Evolutionary conservation across 345 rosid species (phyloP), one percentile per base, ranked within the genome.

Genomic region (Ceriops decandra): DNA sequence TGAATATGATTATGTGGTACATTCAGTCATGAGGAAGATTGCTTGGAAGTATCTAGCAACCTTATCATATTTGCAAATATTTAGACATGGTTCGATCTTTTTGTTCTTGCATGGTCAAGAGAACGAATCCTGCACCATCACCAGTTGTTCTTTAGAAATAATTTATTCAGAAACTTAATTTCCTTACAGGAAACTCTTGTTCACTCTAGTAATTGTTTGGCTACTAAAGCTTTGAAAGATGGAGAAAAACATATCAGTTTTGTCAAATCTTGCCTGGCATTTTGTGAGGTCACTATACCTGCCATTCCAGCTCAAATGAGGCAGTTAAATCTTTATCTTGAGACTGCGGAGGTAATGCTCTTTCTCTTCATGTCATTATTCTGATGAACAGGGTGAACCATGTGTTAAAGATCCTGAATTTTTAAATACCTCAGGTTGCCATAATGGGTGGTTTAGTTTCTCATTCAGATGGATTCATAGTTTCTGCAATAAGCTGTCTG

Each of bases 261-360:
- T 79, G 82, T 84, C 67, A 93, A 82, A 83, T 87, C 97, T 63
- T 93, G 98, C 77, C 68, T 93, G 63, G 90, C 98, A 22, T 93
- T 89, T 75, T 86, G 84, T 63, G 98, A 90, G 83, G 96, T 85
- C 35, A 93, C 98, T 49, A 82, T 90, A 80, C 97, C 96, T 71
- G 84, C 91, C 66, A 78, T 90, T 82, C 73, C 81, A 63, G 59
- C 80, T 64, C 81, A 74, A 30, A 70, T 81, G 10, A 83, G 77
- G 80, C 89, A 86, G 61, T 71, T 91, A 65, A 84, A 90, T 81
- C 90, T 93, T 32, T 93, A 93, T 80, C 74, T 90, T 8, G 96
- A 87, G 77, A 93, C 96, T 47, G 87, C 96, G 62, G 98, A 93
- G 97, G 98, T 93, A 70, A 60, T 31, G 62, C 64, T 71, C 67